Conservation (phyloP, 2,329 filamentous ascomycete genomes). For the Cadophora gregata region DNA sequence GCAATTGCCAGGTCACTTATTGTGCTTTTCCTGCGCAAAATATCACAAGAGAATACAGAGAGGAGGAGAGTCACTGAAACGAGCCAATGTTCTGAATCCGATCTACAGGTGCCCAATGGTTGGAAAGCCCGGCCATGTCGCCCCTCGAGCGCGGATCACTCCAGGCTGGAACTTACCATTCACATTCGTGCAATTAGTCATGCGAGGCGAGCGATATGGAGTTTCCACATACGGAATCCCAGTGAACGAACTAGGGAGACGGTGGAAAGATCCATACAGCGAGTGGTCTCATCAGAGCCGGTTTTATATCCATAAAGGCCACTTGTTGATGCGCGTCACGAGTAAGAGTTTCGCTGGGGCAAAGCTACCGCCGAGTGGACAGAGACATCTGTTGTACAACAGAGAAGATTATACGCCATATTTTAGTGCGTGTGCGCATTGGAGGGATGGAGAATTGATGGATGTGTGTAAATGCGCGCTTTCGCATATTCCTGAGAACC, state of each 20-base stretch:
- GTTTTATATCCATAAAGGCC: constrained; percentile 58
- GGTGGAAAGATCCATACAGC: constrained; percentile 56
- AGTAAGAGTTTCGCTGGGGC: constrained; percentile 59
- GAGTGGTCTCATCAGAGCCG: constrained; percentile 61
- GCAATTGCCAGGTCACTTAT: constrained; percentile 58
- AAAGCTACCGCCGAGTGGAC: constrained; percentile 55
- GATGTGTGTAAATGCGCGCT: constrained; percentile 66
- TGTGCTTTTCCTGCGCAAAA: constrained; percentile 62
- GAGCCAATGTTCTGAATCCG: constrained; percentile 59
- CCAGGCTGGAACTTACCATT: constrained; percentile 62
- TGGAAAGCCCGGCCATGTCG: constrained; percentile 52
- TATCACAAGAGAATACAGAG: constrained; percentile 60
- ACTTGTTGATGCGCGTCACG: constrained; percentile 62
- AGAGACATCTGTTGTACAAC: constrained; percentile 63
- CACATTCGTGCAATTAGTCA: constrained; percentile 62
- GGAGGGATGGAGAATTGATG: constrained; percentile 66
- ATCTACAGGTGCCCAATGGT: constrained; percentile 61
- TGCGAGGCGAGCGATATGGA: constrained; percentile 55
- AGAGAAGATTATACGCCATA: constrained; percentile 66
- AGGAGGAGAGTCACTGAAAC: constrained; percentile 59
- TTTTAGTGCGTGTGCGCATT: constrained; percentile 67
- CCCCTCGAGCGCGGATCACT: constrained; percentile 59
- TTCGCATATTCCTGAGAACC: constrained; percentile 57
- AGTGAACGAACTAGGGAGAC: constrained; percentile 53
- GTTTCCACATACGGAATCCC: constrained; percentile 53